These are phyloP conservation scores for Leishmania guyanensis DNA, from an alignment of 208 protist species.

Conservation along the genomic window DNA sequence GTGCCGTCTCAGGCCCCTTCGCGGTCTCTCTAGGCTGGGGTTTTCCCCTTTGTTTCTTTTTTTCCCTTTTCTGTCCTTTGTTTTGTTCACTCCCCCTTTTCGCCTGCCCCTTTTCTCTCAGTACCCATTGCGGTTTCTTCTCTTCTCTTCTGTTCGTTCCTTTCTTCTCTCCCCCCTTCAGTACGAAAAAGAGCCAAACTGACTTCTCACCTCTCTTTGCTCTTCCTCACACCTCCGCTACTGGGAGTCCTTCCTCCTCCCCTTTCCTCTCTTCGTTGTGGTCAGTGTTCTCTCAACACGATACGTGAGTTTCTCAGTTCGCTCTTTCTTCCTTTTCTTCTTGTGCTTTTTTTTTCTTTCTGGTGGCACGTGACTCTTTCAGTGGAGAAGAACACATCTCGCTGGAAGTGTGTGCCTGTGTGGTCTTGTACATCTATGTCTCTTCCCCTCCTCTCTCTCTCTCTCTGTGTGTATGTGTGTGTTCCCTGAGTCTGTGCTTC, in stretches of 20 bases:
- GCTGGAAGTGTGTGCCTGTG: neutral
- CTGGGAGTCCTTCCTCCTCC: neutral
- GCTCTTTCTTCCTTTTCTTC: neutral
- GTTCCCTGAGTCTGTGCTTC: neutral
- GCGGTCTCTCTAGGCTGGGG: neutral
- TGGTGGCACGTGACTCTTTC: neutral
- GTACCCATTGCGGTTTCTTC: neutral
- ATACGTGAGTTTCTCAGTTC: neutral
- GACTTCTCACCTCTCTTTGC: neutral
- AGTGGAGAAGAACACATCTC: neutral
- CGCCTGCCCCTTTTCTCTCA: neutral
- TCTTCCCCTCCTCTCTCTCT: neutral
- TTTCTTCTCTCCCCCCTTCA: neutral
- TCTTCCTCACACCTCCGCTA: neutral
- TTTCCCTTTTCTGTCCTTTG: neutral
- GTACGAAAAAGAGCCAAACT: neutral
- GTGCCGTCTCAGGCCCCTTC: neutral
- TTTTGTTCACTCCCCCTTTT: neutral
- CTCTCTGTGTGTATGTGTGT: constrained; percentile 3
- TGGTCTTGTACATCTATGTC: neutral
- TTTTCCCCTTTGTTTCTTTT: neutral
- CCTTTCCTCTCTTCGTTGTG: neutral
- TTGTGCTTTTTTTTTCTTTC: neutral
- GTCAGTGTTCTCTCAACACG: constrained; percentile 1
- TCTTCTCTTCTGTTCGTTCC: neutral